Conservation (phyloP, 192 early-diverging fungal genomes). For the Spizellomyces sp. region DNA sequence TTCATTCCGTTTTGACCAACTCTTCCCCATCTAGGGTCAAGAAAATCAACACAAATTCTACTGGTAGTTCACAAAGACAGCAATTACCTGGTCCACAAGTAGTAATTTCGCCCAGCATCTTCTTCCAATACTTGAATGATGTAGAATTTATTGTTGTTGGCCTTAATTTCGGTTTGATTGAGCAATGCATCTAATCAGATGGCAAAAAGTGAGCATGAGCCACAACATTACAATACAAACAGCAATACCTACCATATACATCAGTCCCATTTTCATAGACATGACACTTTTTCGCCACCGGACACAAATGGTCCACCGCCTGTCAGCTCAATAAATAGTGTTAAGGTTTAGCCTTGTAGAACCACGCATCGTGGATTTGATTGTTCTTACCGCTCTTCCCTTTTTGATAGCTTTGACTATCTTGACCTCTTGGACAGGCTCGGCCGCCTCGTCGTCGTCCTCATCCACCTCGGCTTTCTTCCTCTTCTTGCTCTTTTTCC, state of each 20-base stretch:
- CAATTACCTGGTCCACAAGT: constrained; percentile 48
- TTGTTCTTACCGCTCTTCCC: constrained; percentile 27
- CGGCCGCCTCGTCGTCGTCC: constrained; percentile 12
- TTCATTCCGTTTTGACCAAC: constrained; percentile 68
- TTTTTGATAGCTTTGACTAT: constrained; percentile 44
- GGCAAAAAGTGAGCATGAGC: constrained; percentile 19
- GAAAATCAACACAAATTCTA: too few relatives aligned
- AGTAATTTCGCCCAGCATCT: constrained; percentile 40
- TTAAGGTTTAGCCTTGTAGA: not conserved
- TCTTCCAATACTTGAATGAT: constrained; percentile 62
- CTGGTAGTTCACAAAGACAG: too few relatives aligned
- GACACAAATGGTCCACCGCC: constrained; percentile 40
- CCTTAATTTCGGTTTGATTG: constrained; percentile 69
- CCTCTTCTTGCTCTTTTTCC: constrained; percentile 21
- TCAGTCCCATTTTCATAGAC: constrained; percentile 40
- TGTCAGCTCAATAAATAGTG: constrained; percentile 9
- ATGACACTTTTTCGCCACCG: constrained; percentile 20
- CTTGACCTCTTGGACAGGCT: constrained; percentile 22
- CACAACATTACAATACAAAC: not conserved
- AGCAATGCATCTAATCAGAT: constrained; percentile 60
- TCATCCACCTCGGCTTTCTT: not conserved
- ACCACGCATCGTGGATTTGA: not conserved
- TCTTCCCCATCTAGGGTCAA: constrained; percentile 63
- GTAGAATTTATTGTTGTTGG: constrained; percentile 80
- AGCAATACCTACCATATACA: constrained; percentile 37